phyloP scores from a whole-genome alignment of 768 basidiomycete genomes.

The Crassisporium funariophilum region DNA sequence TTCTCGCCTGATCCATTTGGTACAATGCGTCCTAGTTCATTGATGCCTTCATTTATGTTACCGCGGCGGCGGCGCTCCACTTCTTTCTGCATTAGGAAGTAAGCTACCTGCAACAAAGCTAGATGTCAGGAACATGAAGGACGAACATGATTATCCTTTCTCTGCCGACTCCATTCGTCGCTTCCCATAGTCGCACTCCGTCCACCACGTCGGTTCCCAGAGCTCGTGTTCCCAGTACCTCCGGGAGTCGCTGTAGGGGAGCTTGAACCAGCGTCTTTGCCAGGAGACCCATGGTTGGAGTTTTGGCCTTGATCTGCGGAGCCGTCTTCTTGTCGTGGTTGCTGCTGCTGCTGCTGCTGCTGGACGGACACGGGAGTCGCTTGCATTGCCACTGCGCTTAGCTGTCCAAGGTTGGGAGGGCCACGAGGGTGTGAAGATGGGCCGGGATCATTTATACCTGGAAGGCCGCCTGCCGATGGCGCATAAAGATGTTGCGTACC shows the following conservation, averaged over 20 bases:
- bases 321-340: constrained; percentile 20
- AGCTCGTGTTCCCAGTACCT: constrained; percentile 12
- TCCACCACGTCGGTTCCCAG: constrained; percentile 45
- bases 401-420: constrained; percentile 63
- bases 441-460: constrained; percentile 65
- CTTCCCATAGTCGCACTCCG: constrained; percentile 65
- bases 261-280: constrained; percentile 22
- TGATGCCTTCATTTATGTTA: constrained; percentile 97
- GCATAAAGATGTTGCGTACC: constrained; percentile 32
- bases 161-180: constrained; percentile 78
- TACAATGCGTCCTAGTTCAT: constrained; percentile 84
- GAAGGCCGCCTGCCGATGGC: constrained; percentile 37
- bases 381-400: constrained; percentile 55
- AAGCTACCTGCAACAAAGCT: constrained; percentile 3
- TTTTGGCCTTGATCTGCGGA: constrained; percentile 12
- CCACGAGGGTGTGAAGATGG: constrained; percentile 75
- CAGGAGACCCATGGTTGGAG: constrained; percentile 11
- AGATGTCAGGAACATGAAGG: background rate
- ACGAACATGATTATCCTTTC: constrained; percentile 82
- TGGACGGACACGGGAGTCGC: constrained; percentile 36
- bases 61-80: constrained; percentile 94
- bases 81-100: constrained; percentile 75
- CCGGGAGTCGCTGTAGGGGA: constrained; percentile 27
- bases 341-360: constrained; percentile 20
- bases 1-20: constrained; percentile 87